Conservation (phyloP, 768 basidiomycete genomes). For the Panus rudis region DNA sequence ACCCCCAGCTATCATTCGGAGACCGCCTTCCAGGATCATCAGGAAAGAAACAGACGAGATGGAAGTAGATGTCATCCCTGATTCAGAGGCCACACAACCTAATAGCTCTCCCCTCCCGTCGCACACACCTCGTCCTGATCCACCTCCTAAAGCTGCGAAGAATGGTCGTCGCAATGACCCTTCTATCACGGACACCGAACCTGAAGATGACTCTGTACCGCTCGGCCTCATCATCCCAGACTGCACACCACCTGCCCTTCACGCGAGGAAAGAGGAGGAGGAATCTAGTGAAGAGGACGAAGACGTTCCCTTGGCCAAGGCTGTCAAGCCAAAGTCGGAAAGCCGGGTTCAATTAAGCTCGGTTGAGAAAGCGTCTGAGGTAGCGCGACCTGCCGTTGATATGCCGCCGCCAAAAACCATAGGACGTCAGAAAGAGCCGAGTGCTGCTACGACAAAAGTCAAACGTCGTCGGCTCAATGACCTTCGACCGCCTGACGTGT, state of each 20-base stretch:
- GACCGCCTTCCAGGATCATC: conserved; percentile 1
- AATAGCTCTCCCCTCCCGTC: too few relatives aligned
- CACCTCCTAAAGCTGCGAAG: background rate
- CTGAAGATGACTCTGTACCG: too few relatives aligned
- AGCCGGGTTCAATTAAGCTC: conserved; percentile 3
- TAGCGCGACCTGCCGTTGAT: conserved; percentile 3
- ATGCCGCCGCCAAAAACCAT: background rate
- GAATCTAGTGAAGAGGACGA: conserved; percentile 15
- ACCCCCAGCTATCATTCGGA: too few relatives aligned
- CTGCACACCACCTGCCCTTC: too few relatives aligned
- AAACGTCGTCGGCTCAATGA: too few relatives aligned
- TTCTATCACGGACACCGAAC: background rate
- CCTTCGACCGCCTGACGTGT: too few relatives aligned
- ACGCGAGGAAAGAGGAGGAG: conserved; percentile 1
- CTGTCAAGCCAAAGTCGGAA: conserved; percentile 9
- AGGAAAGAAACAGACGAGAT: background rate
- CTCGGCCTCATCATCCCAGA: too few relatives aligned
- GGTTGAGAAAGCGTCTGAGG: conserved; percentile 17
- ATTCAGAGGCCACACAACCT: conserved; percentile 49
- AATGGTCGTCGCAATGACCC: background rate
- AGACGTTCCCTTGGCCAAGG: conserved; percentile 35
- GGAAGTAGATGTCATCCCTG: conserved; percentile 40
- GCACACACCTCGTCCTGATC: too few relatives aligned
- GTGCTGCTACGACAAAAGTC: too few relatives aligned
- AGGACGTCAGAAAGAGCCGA: background rate